These are phyloP conservation scores for Uncinocarpus reesii DNA, from an alignment of 2,329 filamentous ascomycete genomes.

Conservation along the genomic window DNA sequence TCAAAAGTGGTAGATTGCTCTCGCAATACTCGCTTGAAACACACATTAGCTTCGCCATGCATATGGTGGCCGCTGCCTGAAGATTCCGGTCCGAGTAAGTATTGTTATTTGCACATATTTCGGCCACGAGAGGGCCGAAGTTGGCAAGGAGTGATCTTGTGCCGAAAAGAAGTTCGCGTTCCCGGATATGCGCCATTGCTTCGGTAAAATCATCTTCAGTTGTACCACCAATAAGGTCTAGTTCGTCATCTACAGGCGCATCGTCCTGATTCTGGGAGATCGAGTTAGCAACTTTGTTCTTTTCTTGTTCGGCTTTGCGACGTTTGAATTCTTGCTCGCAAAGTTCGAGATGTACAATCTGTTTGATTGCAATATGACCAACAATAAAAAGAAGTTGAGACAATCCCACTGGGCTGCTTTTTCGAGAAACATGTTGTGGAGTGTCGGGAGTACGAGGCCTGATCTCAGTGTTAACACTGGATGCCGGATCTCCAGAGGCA, in stretches of 20 bases:
- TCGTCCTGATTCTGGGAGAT: conserved; percentile 43
- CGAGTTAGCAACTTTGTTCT: conserved; percentile 37
- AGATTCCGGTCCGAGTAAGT: conserved; percentile 80
- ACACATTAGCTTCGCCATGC: conserved; percentile 97
- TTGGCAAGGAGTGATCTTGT: conserved; percentile 73
- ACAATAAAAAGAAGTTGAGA: conserved; percentile 92
- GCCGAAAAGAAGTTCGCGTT: conserved; percentile 74
- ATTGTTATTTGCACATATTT: conserved; percentile 92
- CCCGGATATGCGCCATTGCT: conserved; percentile 72
- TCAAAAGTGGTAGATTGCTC: conserved; percentile 78
- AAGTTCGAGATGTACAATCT: conserved; percentile 96
- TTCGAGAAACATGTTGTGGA: conserved; percentile 44
- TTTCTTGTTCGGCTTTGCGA: conserved; percentile 54
- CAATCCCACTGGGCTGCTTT: conserved; percentile 58
- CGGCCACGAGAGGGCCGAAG: conserved; percentile 82
- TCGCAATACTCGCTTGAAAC: conserved; percentile 96
- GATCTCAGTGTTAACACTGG: conserved; percentile 25
- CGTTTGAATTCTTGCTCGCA: conserved; percentile 97
- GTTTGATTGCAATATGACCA: conserved; percentile 94
- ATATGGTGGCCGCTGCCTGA: conserved; percentile 86
- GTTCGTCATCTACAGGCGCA: conserved; percentile 66
- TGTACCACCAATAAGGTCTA: conserved; percentile 93
- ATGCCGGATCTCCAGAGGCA: conserved; percentile 23
- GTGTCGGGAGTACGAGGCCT: conserved; percentile 14
- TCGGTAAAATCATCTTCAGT: conserved; percentile 91